A percentile compares a stretch with the other conserved stretches of the same genome.
Evolutionary conservation across 108 stramenopile genomes (phyloP).

Genomic region (Nitzschia sp.): DNA sequence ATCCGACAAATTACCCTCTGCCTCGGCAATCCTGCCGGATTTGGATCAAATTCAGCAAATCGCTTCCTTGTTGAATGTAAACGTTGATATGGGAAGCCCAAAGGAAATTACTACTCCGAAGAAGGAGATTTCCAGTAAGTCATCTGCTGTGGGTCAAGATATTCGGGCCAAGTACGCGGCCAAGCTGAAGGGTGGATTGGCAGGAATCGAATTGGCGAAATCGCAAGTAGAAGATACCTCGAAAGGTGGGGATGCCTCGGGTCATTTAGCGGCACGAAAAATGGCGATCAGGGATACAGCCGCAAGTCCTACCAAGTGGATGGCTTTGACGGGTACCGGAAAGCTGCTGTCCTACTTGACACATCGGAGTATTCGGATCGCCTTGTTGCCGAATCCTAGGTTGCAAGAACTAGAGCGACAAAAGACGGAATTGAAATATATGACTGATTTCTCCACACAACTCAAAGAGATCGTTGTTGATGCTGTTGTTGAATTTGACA

Average conservation of each 20-base stretch:
- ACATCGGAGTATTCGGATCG: constrained; percentile 71
- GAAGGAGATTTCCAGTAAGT: constrained; percentile 3
- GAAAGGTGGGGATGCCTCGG: constrained; percentile 64
- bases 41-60: constrained; percentile 30
- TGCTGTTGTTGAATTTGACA: constrained; percentile 15
- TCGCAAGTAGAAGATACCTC: constrained; percentile 52
- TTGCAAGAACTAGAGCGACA: constrained; percentile 28
- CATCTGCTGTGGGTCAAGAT: constrained; percentile 36
- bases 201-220: constrained; percentile 74
- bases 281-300: constrained; percentile 35
- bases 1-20: constrained; percentile 3
- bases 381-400: constrained; percentile 62
- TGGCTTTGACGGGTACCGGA: constrained; percentile 75
- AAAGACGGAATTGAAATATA: constrained; percentile 32
- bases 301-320: constrained; percentile 50
- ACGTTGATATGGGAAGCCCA: background rate
- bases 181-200: constrained; percentile 68
- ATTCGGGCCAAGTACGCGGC: constrained; percentile 80
- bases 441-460: constrained; percentile 61
- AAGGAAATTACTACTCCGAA: background rate
- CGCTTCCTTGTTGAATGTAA: constrained; percentile 56
- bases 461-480: constrained; percentile 56
- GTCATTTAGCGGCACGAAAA: constrained; percentile 74
- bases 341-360: constrained; percentile 62
- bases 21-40: constrained; percentile 21